A percentile compares a stretch with the other conserved stretches of the same genome.
These are phyloP conservation scores for Fusarium udum DNA, from an alignment of 2,329 filamentous ascomycete species.

Conservation along the genomic window DNA sequence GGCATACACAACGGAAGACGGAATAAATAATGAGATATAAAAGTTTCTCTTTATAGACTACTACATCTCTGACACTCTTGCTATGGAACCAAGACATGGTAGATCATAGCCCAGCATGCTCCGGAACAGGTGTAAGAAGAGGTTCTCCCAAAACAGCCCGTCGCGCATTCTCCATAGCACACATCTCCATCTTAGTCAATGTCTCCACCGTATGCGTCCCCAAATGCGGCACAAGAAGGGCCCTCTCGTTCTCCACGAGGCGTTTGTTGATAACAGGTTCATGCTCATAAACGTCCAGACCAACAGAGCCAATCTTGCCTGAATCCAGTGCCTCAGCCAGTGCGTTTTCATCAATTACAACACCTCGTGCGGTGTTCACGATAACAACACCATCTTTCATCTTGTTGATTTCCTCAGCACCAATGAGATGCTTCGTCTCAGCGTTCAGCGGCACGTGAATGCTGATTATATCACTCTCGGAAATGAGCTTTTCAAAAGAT, in stretches of 20 bases:
- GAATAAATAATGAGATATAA: too few species aligned
- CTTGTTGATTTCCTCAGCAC: constrained; percentile 57
- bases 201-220: constrained; percentile 71
- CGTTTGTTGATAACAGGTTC: constrained; percentile 70
- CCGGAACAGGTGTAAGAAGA: constrained; percentile 14
- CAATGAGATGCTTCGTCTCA: constrained; percentile 63
- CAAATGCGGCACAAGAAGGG: constrained; percentile 73
- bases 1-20: too few species aligned
- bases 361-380: constrained; percentile 67
- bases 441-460: constrained; percentile 62
- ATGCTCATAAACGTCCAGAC: constrained; percentile 66
- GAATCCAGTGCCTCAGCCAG: constrained; percentile 62
- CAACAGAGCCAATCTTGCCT: constrained; percentile 63
- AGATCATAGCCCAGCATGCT: neutral
- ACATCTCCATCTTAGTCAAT: constrained; percentile 42
- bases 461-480: constrained; percentile 63
- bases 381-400: constrained; percentile 67
- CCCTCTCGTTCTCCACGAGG: constrained; percentile 66
- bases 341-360: constrained; percentile 65
- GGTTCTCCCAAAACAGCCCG: constrained; percentile 19
- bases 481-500: constrained; percentile 63
- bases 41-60: too few species aligned
- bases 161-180: constrained; percentile 45
- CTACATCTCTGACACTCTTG: too few species aligned
- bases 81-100: too few species aligned